Conservation (phyloP, 345 rosid species). For the Brassica napus region Da-Ae NC_063445.1:18534501-18535000, state of each 20-base stretch:
- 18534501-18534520: constrained; percentile 52
- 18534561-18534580: constrained; percentile 53
- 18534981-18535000: no score
- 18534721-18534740: neutral
- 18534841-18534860: no score
- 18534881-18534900: no score
- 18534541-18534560: constrained; percentile 54
- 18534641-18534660: neutral
- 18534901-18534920: no score
- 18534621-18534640: neutral
- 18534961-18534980: no score
- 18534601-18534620: neutral
- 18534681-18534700: neutral
- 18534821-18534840: no score
- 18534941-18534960: no score
- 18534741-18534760: neutral
- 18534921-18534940: no score
- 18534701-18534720: neutral
- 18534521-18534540: constrained; percentile 47
- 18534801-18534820: no score
- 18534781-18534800: neutral
- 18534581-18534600: neutral
- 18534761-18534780: neutral
- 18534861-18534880: no score
- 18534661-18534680: neutral